These are phyloP conservation scores for Penicillium brevicompactum DNA, from an alignment of 2,329 filamentous ascomycete species.

Conservation along the genomic window DNA sequence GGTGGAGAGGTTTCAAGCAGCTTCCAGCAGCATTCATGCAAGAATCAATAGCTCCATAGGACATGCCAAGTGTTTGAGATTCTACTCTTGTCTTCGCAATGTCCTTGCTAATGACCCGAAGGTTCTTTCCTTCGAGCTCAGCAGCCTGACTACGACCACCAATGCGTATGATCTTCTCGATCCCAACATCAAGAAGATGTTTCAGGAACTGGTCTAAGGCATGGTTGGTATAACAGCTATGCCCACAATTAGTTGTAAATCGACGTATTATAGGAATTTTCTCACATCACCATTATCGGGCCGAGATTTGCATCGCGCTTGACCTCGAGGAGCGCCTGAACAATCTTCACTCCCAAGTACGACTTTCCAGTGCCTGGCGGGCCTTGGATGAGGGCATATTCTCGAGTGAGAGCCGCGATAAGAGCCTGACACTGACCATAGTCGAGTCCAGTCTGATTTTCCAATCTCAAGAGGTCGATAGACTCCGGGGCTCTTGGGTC, in stretches of 20 bases:
- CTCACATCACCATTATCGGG: slow-evolving; percentile 7
- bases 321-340: slow-evolving; percentile 6
- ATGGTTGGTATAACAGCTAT: slow-evolving; percentile 64
- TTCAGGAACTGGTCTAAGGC: slow-evolving; percentile 66
- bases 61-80: background rate
- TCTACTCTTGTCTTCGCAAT: slow-evolving; percentile 8
- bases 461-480: slow-evolving; percentile 1
- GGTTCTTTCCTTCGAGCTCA: slow-evolving; percentile 12
- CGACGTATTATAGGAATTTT: too few relatives aligned
- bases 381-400: slow-evolving; percentile 17
- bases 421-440: slow-evolving; percentile 12
- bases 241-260: background rate
- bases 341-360: slow-evolving; percentile 8
- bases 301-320: background rate
- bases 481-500: slow-evolving; percentile 2
- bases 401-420: slow-evolving; percentile 15
- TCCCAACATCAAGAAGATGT: slow-evolving; percentile 62
- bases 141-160: slow-evolving; percentile 8
- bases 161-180: slow-evolving; percentile 36
- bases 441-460: slow-evolving; percentile 10
- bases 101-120: slow-evolving; percentile 3
- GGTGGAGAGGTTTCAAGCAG: slow-evolving; percentile 3
- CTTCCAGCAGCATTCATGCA: background rate
- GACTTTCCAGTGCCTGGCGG: slow-evolving; percentile 17
- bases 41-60: background rate